Conservation (phyloP, 2,329 filamentous ascomycete species). For the Fusarium sp. region DNA sequence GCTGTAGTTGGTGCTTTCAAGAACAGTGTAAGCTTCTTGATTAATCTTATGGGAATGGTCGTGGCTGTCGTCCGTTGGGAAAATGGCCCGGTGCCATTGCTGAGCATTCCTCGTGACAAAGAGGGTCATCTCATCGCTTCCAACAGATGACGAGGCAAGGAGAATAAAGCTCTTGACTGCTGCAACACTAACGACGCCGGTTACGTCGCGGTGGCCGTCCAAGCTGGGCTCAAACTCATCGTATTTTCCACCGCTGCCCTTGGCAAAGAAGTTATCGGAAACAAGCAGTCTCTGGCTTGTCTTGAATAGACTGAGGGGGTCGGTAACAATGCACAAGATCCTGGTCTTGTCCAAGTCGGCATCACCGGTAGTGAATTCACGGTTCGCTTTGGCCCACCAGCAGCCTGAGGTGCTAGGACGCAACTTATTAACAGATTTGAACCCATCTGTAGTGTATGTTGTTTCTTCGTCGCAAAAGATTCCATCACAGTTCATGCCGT, state of each 20-base stretch:
- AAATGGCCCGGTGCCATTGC: slow-evolving; percentile 92
- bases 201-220: slow-evolving; percentile 77
- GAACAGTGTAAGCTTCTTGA: slow-evolving; percentile 89
- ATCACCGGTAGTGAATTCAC: slow-evolving; percentile 76
- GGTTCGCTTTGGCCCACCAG: slow-evolving; percentile 85
- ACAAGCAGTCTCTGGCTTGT: slow-evolving; percentile 82
- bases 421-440: slow-evolving; percentile 75
- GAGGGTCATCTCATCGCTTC: slow-evolving; percentile 90
- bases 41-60: slow-evolving; percentile 77
- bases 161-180: slow-evolving; percentile 88
- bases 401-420: slow-evolving; percentile 79
- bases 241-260: slow-evolving; percentile 55
- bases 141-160: slow-evolving; percentile 80
- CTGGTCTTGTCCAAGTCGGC: slow-evolving; percentile 74
- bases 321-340: slow-evolving; percentile 82
- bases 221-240: slow-evolving; percentile 81
- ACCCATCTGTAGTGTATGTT: slow-evolving; percentile 87
- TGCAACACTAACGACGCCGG: slow-evolving; percentile 84
- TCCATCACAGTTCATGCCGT: slow-evolving; percentile 75
- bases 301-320: slow-evolving; percentile 75
- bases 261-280: slow-evolving; percentile 85
- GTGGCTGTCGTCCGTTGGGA: slow-evolving; percentile 78
- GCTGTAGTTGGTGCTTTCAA: slow-evolving; percentile 97
- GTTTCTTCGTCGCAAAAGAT: slow-evolving; percentile 72
- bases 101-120: slow-evolving; percentile 87